Evolutionary conservation across 441 rosid species (phyloP).

Genomic region (Pelargonium exstipulatum): DNA sequence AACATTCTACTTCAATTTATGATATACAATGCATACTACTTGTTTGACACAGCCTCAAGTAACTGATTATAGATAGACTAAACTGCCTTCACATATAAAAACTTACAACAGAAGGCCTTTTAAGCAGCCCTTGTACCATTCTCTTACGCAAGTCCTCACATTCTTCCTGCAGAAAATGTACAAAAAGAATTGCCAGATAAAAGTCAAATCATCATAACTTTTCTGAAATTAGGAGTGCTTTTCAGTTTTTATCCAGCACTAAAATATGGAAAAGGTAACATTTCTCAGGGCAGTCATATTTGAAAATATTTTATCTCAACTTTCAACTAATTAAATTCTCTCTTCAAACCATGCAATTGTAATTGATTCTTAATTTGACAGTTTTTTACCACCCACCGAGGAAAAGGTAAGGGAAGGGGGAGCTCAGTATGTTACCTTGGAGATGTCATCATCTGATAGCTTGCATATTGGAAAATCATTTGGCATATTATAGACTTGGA

Average conservation of each 20-base stretch:
- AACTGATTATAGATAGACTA: neutral
- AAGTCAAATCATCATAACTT: neutral
- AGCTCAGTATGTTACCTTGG: conserved; percentile 20
- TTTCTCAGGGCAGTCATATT: too few species aligned
- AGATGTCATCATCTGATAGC: conserved; percentile 40
- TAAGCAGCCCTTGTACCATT: conserved; percentile 29
- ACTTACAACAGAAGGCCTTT: conserved; percentile 41
- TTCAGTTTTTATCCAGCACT: neutral
- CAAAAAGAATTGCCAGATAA: neutral
- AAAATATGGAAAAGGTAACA: neutral
- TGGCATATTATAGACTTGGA: conserved; percentile 32
- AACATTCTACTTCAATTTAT: neutral
- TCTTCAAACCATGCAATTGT: too few species aligned
- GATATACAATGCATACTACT: neutral
- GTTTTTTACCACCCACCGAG: too few species aligned
- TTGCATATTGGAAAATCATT: conserved; percentile 31
- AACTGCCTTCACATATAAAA: neutral
- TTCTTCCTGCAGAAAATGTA: conserved; percentile 43
- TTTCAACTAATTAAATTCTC: too few species aligned
- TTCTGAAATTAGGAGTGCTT: neutral
- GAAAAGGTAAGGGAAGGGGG: neutral
- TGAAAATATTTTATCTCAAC: too few species aligned
- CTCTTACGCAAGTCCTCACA: conserved; percentile 39
- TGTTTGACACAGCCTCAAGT: neutral
- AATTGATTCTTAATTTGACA: too few species aligned